Evolutionary conservation across 768 basidiomycete genomes (phyloP).

Genomic region (Leccinum uliginosum): DNA sequence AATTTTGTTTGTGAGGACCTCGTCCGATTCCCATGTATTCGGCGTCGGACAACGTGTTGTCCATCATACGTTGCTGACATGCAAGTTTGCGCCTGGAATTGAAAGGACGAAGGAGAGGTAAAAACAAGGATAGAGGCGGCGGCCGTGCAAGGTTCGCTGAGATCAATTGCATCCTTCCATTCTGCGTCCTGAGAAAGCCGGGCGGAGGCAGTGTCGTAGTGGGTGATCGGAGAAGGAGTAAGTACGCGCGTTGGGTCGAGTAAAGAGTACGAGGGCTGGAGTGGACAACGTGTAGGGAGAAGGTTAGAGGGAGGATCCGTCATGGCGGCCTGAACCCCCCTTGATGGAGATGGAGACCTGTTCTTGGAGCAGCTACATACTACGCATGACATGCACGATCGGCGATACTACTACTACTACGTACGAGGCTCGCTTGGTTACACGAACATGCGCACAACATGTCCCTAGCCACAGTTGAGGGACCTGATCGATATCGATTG

Average conservation of each 20-base stretch:
- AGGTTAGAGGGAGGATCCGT: conserved; percentile 4
- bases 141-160: conserved; percentile 4
- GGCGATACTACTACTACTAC: neutral
- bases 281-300: conserved; percentile 14
- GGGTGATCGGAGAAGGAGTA: neutral
- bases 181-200: conserved; percentile 9
- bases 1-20: neutral
- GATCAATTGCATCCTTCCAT: conserved; percentile 11
- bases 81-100: neutral
- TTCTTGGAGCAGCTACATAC: neutral
- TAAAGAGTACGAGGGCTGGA: neutral
- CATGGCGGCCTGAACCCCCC: neutral
- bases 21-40: conserved; percentile 6
- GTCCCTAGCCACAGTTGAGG: neutral
- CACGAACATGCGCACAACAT: neutral
- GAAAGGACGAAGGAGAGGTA: neutral
- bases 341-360: neutral
- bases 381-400: neutral
- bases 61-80: neutral
- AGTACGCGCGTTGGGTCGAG: neutral
- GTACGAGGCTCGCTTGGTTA: neutral
- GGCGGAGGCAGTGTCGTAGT: neutral
- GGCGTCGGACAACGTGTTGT: conserved; percentile 9
- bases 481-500: neutral
- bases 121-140: neutral